phyloP scores from a whole-genome alignment of 345 rosid genomes.

The Abelmoschus esculentus region DNA sequence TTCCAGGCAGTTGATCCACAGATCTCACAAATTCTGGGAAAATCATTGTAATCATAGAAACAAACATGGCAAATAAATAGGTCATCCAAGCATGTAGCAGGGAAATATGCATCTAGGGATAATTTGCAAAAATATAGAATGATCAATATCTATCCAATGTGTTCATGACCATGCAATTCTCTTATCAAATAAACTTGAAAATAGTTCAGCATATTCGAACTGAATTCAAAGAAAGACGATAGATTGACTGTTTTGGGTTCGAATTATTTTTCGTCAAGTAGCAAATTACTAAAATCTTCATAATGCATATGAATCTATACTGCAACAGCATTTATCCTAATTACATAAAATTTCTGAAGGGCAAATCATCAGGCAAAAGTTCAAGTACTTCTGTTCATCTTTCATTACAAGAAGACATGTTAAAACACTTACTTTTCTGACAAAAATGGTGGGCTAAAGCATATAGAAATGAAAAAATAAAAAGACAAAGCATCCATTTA shows the following conservation, averaged over 20 bases:
- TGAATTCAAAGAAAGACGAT: neutral
- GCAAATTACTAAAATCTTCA: neutral
- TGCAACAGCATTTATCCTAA: neutral
- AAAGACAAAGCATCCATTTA: too few species aligned
- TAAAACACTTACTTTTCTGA: too few species aligned
- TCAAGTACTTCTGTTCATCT: too few species aligned
- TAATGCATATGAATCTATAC: neutral
- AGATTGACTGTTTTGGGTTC: neutral
- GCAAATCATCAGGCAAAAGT: neutral
- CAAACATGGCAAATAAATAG: neutral
- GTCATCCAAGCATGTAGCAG: neutral
- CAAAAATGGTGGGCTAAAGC: too few species aligned
- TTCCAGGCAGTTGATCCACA: conserved; percentile 78
- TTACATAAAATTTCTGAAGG: neutral
- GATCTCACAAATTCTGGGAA: conserved; percentile 76
- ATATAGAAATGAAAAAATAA: too few species aligned
- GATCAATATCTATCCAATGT: neutral
- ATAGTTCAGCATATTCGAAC: neutral
- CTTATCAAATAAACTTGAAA: neutral
- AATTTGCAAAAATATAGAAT: neutral
- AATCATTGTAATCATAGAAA: neutral
- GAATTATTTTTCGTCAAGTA: neutral
- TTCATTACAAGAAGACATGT: too few species aligned
- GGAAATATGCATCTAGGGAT: neutral
- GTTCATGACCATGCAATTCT: neutral